phyloP scores from a whole-genome alignment of 331 rosid species.

The Pyrus hybrid region DNA sequence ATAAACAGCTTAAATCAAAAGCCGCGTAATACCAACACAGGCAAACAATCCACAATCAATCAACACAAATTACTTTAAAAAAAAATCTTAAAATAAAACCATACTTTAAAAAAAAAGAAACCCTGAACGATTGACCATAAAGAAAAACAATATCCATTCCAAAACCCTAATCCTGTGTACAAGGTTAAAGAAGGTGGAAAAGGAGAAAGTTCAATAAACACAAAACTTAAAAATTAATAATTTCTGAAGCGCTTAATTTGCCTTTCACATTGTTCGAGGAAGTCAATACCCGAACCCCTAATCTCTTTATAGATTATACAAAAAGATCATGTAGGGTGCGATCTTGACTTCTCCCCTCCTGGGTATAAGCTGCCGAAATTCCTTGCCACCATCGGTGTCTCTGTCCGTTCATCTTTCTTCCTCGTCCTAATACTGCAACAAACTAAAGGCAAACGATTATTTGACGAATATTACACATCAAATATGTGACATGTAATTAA shows the following conservation, averaged over 20 bases:
- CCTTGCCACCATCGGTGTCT: constrained; percentile 15
- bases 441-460: background rate
- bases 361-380: constrained; percentile 27
- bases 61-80: background rate
- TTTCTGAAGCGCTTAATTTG: constrained; percentile 23
- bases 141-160: background rate
- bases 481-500: background rate
- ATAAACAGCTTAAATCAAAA: background rate
- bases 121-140: background rate
- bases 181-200: constrained; percentile 10
- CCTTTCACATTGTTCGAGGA: constrained; percentile 31
- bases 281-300: constrained; percentile 99
- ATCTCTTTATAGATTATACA: constrained; percentile 27
- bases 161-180: constrained; percentile 17
- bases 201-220: constrained; percentile 13
- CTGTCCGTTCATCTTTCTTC: constrained; percentile 7
- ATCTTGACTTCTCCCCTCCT: constrained; percentile 82
- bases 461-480: background rate
- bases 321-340: constrained; percentile 80
- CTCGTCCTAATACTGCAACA: constrained; percentile 23
- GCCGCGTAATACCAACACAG: background rate
- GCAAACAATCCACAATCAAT: background rate
- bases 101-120: background rate
- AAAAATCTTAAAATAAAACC: background rate
- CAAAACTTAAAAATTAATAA: background rate